Conservation (phyloP, 1,284 basidiomycete species). For the Cryptococcus floricola region DNA sequence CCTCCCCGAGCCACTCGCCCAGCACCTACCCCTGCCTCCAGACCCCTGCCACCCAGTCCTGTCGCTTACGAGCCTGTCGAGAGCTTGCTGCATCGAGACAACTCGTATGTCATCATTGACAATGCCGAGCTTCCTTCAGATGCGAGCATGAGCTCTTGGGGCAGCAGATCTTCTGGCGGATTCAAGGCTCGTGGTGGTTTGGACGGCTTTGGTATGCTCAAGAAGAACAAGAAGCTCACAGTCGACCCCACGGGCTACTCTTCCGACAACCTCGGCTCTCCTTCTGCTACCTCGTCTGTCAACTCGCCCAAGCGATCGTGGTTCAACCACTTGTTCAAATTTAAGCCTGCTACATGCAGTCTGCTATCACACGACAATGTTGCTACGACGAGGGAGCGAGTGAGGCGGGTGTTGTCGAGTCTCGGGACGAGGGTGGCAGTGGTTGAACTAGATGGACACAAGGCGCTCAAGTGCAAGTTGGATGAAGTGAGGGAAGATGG, state of each 20-base stretch:
- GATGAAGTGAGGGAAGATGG: conserved; percentile 23
- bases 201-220: conserved; percentile 45
- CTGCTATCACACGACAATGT: conserved; percentile 43
- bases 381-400: conserved; percentile 34
- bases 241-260: conserved; percentile 34
- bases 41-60: background rate
- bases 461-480: conserved; percentile 40
- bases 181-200: conserved; percentile 27
- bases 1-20: conserved; percentile 18
- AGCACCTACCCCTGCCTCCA: conserved; percentile 11
- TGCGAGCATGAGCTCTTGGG: conserved; percentile 24
- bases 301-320: conserved; percentile 63
- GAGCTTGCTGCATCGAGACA: conserved; percentile 37
- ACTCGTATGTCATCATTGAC: conserved; percentile 45
- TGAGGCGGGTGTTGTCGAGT: conserved; percentile 26
- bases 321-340: conserved; percentile 84
- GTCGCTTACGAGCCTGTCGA: conserved; percentile 18
- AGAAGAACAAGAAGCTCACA: conserved; percentile 36
- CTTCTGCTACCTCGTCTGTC: conserved; percentile 14
- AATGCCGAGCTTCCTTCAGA: conserved; percentile 26
- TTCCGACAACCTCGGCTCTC: conserved; percentile 20
- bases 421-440: conserved; percentile 36
- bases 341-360: conserved; percentile 65
- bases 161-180: conserved; percentile 26
- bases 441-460: conserved; percentile 39